phyloP scores from a whole-genome alignment of 2,329 filamentous ascomycete genomes.

The Coleophoma cylindrospora region DNA sequence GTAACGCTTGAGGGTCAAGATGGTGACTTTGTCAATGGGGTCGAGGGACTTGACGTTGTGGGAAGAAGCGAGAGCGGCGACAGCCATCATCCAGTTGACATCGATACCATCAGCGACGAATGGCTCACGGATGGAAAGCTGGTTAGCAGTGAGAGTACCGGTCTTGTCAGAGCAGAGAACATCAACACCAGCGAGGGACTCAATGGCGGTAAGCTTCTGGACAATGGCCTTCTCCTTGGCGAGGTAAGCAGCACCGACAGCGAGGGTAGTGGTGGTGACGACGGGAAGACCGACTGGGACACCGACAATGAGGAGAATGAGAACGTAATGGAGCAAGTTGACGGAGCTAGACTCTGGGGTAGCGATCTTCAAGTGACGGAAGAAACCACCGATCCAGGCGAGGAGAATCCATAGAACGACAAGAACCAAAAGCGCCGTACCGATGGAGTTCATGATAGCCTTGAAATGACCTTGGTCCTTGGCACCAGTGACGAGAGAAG shows the following conservation, averaged over 20 bases:
- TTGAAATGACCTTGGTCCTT: conserved; percentile 77
- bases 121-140: conserved; percentile 71
- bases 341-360: conserved; percentile 50
- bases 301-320: conserved; percentile 72
- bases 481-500: conserved; percentile 68
- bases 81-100: conserved; percentile 82
- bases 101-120: conserved; percentile 73
- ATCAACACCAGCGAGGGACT: conserved; percentile 71
- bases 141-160: conserved; percentile 70
- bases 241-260: conserved; percentile 72
- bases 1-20: conserved; percentile 70
- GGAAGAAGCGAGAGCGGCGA: conserved; percentile 70
- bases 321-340: conserved; percentile 63
- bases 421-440: conserved; percentile 66
- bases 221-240: conserved; percentile 76
- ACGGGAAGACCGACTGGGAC: conserved; percentile 76
- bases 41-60: conserved; percentile 77
- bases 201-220: conserved; percentile 74
- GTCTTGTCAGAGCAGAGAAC: conserved; percentile 81
- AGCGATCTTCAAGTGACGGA: conserved; percentile 62
- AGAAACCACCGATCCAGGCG: conserved; percentile 76
- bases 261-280: conserved; percentile 72
- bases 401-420: conserved; percentile 74
- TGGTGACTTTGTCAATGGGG: conserved; percentile 75
- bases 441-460: conserved; percentile 79